Conservation (phyloP, 495 filamentous ascomycete species). For the Penicillium samsonianum region DNA sequence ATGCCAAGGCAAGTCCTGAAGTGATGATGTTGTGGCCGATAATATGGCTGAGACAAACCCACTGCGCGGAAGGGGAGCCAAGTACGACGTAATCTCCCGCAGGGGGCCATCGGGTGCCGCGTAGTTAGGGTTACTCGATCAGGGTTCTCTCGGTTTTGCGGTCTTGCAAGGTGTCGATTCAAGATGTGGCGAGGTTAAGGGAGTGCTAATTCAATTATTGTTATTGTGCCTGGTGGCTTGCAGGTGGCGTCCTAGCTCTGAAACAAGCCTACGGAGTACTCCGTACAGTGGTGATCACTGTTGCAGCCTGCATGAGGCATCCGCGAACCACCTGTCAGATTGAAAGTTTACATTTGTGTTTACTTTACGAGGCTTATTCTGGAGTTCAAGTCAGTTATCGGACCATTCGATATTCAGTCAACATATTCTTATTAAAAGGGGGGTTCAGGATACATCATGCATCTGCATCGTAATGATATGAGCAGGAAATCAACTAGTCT, state of each 20-base stretch:
- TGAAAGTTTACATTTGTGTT: not conserved
- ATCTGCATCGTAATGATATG: not conserved
- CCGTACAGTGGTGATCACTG: conserved; percentile 10
- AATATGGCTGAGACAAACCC: conserved; percentile 15
- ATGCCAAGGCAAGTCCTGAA: not conserved
- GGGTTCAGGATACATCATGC: not conserved
- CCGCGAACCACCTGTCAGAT: not conserved
- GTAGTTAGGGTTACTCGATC: not conserved
- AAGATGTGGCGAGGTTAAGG: not conserved
- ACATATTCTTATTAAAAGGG: not conserved
- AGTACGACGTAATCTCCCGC: conserved; percentile 5
- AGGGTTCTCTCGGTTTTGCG: not conserved
- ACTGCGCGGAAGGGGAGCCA: not conserved
- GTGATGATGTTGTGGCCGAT: conserved; percentile 1
- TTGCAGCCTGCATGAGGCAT: not conserved
- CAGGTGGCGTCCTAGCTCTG: conserved; percentile 12
- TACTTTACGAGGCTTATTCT: not conserved
- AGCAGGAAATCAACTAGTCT: not conserved
- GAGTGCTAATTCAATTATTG: not conserved
- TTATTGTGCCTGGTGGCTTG: conserved; percentile 15
- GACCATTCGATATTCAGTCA: not conserved
- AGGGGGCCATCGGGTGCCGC: too few species aligned
- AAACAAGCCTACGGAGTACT: conserved; percentile 4
- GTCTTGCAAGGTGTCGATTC: not conserved
- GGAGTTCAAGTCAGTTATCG: not conserved